Evolutionary conservation across 371 early-diverging fungal genomes (phyloP).

Genomic region (Batkoa obscura): DNA sequence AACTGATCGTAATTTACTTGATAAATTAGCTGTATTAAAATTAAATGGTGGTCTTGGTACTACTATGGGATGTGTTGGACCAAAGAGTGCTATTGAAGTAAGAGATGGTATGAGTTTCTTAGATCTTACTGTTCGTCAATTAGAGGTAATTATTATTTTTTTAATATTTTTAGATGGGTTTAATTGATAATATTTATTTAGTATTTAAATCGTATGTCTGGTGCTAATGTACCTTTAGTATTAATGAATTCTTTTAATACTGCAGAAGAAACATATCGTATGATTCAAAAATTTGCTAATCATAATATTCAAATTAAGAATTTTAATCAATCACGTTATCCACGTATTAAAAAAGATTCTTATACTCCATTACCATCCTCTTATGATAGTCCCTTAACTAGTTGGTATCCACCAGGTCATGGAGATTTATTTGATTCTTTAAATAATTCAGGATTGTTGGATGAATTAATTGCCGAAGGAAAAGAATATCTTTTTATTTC

Average conservation of each 20-base stretch:
- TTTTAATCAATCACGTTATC: slow-evolving; percentile 95
- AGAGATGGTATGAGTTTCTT: slow-evolving; percentile 97
- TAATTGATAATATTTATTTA: slow-evolving; percentile 9
- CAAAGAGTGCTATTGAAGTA: slow-evolving; percentile 97
- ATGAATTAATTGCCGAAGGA: slow-evolving; percentile 86
- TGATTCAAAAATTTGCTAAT: slow-evolving; percentile 62
- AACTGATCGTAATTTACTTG: slow-evolving; percentile 35
- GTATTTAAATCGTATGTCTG: slow-evolving; percentile 79
- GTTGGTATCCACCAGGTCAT: slow-evolving; percentile 97
- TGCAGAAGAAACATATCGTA: slow-evolving; percentile 87
- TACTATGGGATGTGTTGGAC: slow-evolving; percentile 99
- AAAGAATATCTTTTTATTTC: slow-evolving; percentile 98
- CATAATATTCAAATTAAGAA: slow-evolving; percentile 84
- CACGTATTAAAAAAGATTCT: slow-evolving; percentile 89
- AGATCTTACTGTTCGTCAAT: slow-evolving; percentile 95
- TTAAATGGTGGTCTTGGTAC: slow-evolving; percentile 99
- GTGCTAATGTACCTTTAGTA: slow-evolving; percentile 88
- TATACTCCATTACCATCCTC: slow-evolving; percentile 66
- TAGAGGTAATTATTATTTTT: slow-evolving; percentile 46
- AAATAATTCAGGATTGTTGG: slow-evolving; percentile 85
- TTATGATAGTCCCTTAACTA: slow-evolving; percentile 23
- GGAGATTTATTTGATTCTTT: slow-evolving; percentile 97
- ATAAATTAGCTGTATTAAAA: slow-evolving; percentile 95
- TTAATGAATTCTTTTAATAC: slow-evolving; percentile 99
- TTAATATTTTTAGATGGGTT: background rate